phyloP scores from a whole-genome alignment of 1,284 basidiomycete species.

The Rhizoctonia solani region DNA sequence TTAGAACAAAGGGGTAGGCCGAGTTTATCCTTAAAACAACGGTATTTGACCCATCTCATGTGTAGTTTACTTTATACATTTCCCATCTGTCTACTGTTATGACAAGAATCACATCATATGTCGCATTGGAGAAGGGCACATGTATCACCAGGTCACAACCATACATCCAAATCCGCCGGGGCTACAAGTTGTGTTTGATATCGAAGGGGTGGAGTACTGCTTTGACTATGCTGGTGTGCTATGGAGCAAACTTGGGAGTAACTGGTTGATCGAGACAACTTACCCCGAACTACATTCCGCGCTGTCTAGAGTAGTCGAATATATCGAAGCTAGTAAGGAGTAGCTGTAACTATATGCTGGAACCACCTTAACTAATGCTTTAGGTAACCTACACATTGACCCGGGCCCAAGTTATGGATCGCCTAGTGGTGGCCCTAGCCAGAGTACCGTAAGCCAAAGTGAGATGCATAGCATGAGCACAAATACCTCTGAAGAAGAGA shows the following conservation, averaged over 20 bases:
- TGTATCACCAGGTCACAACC: not conserved
- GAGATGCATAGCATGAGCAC: too few relatives aligned
- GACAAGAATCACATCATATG: conserved; percentile 20
- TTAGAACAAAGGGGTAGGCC: not conserved
- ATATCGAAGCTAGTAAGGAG: conserved; percentile 6
- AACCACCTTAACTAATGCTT: not conserved
- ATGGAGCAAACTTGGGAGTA: conserved; percentile 13
- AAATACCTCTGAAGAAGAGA: not conserved
- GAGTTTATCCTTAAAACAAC: not conserved
- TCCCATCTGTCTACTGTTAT: conserved; percentile 13
- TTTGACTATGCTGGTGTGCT: not conserved
- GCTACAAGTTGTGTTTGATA: not conserved
- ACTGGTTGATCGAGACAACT: not conserved
- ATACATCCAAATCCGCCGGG: conserved; percentile 1
- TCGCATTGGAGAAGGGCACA: not conserved
- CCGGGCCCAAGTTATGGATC: not conserved
- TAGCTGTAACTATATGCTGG: too few relatives aligned
- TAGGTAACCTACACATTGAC: not conserved
- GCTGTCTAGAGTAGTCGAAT: not conserved
- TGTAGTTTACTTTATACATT: conserved; percentile 14
- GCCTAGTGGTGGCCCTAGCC: not conserved
- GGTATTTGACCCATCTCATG: not conserved
- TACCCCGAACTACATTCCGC: not conserved
- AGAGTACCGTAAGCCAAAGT: too few relatives aligned
- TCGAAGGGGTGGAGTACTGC: conserved; percentile 11